These are phyloP conservation scores for Termitomyces sp. DNA, from an alignment of 768 basidiomycete genomes.

Conservation along the genomic window DNA sequence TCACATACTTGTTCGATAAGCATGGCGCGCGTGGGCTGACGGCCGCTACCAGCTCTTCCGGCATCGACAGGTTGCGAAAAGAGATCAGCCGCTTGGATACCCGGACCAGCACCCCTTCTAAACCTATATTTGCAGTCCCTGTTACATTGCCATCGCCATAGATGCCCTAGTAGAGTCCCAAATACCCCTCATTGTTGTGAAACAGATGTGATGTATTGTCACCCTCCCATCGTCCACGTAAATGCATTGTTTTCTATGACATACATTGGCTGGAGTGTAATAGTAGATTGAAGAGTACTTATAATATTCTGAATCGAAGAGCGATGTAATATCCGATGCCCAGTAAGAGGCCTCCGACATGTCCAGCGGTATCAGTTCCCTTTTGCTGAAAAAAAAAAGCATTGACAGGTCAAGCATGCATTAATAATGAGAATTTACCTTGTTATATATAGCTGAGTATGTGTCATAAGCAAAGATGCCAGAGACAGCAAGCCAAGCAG, in stretches of 20 bases:
- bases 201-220: neutral
- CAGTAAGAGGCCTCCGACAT: conserved; percentile 63
- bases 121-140: conserved; percentile 6
- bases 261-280: neutral
- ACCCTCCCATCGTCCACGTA: neutral
- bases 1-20: conserved; percentile 89
- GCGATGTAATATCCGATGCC: conserved; percentile 55
- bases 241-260: conserved; percentile 2
- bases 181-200: neutral
- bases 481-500: conserved; percentile 71
- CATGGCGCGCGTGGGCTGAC: conserved; percentile 63
- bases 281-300: neutral
- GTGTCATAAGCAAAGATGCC: conserved; percentile 65
- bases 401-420: neutral
- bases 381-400: conserved; percentile 34
- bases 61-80: conserved; percentile 70
- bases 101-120: conserved; percentile 71
- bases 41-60: conserved; percentile 33
- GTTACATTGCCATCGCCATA: neutral
- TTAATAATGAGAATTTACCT: conserved; percentile 24
- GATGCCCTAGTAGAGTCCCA: neutral
- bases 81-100: conserved; percentile 81
- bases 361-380: conserved; percentile 58
- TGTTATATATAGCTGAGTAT: conserved; percentile 39
- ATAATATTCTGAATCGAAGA: conserved; percentile 33